Conservation (phyloP, 805 yeast genomes). For the Yarrowia divulgata region DNA sequence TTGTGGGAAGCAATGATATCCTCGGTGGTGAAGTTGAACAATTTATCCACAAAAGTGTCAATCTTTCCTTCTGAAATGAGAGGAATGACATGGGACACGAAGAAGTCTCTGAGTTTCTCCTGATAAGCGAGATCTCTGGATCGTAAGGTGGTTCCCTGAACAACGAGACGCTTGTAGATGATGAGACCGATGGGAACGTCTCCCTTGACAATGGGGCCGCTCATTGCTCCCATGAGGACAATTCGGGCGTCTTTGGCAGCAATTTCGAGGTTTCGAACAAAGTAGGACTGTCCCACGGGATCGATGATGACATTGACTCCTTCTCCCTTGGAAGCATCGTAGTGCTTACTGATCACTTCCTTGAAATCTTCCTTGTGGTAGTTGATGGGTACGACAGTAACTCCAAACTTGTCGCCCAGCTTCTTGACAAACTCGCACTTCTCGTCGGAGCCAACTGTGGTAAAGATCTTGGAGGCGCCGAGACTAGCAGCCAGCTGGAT, state of each 20-base stretch:
- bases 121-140: slow-evolving; percentile 46
- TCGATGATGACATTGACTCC: slow-evolving; percentile 50
- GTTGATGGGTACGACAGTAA: slow-evolving; percentile 47
- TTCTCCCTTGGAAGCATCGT: slow-evolving; percentile 41
- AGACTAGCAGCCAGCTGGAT: slow-evolving; percentile 52
- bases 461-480: slow-evolving; percentile 51
- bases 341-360: slow-evolving; percentile 43
- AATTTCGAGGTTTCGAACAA: slow-evolving; percentile 44
- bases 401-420: slow-evolving; percentile 44
- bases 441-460: slow-evolving; percentile 49
- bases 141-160: slow-evolving; percentile 50
- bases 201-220: slow-evolving; percentile 44
- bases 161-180: slow-evolving; percentile 45
- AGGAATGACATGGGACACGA: slow-evolving; percentile 47
- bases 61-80: slow-evolving; percentile 45
- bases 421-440: slow-evolving; percentile 45
- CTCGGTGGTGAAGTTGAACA: slow-evolving; percentile 42
- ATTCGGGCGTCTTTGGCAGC: slow-evolving; percentile 47
- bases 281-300: slow-evolving; percentile 47
- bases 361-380: slow-evolving; percentile 45
- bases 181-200: slow-evolving; percentile 44
- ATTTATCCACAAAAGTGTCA: slow-evolving; percentile 44
- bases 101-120: slow-evolving; percentile 43
- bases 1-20: slow-evolving; percentile 47
- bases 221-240: slow-evolving; percentile 46